Conservation (phyloP, 495 filamentous ascomycete genomes). For the Aspergillus egyptiacus region DNA sequence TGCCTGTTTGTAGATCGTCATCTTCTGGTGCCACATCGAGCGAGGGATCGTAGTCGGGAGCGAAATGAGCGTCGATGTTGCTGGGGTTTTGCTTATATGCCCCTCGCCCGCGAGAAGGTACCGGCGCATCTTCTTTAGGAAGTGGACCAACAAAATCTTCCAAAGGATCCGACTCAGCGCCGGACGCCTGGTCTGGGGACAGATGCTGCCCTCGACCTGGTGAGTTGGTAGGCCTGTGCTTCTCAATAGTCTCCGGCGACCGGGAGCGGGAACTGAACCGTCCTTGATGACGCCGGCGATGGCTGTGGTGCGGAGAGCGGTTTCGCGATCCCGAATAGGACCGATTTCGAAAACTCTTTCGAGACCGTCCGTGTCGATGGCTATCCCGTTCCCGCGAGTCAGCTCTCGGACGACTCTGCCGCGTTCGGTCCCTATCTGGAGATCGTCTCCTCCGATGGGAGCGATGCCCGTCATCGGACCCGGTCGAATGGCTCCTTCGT, state of each 20-base stretch:
- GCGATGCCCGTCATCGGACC: constrained; percentile 15
- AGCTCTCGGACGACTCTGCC: constrained; percentile 23
- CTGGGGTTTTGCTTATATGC: constrained; percentile 47
- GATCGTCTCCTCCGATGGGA: constrained; percentile 29
- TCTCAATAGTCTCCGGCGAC: constrained; percentile 14
- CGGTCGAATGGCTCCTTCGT: no score
- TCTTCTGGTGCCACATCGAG: constrained; percentile 57
- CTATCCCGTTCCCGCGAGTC: constrained; percentile 19
- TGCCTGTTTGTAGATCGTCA: constrained; percentile 30
- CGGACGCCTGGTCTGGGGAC: constrained; percentile 8
- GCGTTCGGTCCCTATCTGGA: constrained; percentile 26
- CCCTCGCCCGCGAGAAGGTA: constrained; percentile 74
- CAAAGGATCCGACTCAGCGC: constrained; percentile 65
- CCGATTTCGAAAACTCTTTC: constrained; percentile 20
- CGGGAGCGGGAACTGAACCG: constrained; percentile 29
- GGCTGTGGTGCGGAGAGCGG: constrained; percentile 27
- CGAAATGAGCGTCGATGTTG: constrained; percentile 77
- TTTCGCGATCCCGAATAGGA: constrained; percentile 34
- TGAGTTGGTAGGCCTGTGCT: constrained; percentile 11
- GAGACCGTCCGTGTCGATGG: constrained; percentile 18
- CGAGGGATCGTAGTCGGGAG: constrained; percentile 67
- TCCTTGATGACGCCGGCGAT: constrained; percentile 24
- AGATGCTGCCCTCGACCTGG: neutral
- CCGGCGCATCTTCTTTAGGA: constrained; percentile 42
- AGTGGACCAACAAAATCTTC: constrained; percentile 76